A percentile compares a stretch with the other conserved stretches of the same genome.
Conservation (phyloP, 768 basidiomycete species). For the Rhizopogon salebrosus region DNA sequence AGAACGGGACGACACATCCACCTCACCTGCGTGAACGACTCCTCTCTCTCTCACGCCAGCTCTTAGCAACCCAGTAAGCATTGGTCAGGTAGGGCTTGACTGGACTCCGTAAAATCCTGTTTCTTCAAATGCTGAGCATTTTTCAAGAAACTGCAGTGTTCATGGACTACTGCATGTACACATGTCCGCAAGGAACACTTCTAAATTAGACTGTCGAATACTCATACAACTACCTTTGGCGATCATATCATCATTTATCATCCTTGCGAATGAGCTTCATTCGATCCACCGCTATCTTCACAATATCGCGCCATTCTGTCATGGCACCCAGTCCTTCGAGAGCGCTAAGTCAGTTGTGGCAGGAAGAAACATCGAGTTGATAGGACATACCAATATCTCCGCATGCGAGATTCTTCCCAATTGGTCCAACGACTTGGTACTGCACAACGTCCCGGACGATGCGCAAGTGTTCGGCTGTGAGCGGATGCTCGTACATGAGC, state of each 20-base stretch:
- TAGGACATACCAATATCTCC: conserved; percentile 77
- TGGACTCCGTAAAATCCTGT: no score
- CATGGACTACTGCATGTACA: no score
- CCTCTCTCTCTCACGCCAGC: no score
- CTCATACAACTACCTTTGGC: neutral
- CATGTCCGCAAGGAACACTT: no score
- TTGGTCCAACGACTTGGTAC: conserved; percentile 82
- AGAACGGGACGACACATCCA: no score
- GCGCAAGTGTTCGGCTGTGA: conserved; percentile 80
- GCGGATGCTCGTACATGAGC: conserved; percentile 92
- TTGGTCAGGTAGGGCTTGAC: no score
- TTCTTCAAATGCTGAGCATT: no score
- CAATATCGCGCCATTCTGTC: conserved; percentile 94
- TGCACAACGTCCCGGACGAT: conserved; percentile 68
- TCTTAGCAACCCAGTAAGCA: no score
- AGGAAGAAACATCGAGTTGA: neutral
- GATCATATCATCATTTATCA: neutral
- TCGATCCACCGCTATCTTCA: conserved; percentile 58
- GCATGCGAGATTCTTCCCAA: conserved; percentile 85
- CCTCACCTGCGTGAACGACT: no score
- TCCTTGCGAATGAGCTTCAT: conserved; percentile 29
- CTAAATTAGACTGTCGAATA: no score
- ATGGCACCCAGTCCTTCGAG: conserved; percentile 47
- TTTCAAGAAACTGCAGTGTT: no score
- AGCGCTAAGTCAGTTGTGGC: neutral